Percentiles rank a stretch among this genome's conserved stretches.
Evolutionary conservation across 2,329 filamentous ascomycete species (phyloP).

Genomic region (Neonectria punicea): DNA sequence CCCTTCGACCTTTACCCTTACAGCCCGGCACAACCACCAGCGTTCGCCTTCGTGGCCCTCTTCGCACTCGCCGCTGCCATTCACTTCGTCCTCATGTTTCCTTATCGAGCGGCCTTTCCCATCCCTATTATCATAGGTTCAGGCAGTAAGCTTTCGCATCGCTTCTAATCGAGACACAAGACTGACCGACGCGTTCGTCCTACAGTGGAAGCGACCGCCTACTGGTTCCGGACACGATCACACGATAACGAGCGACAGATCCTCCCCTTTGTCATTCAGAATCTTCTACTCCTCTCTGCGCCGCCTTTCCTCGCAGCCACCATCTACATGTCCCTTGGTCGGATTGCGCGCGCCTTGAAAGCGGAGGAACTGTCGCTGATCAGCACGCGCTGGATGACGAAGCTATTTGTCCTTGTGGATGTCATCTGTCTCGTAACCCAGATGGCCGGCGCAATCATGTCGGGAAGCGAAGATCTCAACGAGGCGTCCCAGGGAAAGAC

Average conservation of each 20-base stretch:
- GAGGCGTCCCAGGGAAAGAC: slow-evolving; percentile 30
- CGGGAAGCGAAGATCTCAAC: slow-evolving; percentile 30
- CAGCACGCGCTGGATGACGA: slow-evolving; percentile 51
- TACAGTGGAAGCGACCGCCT: slow-evolving; percentile 54
- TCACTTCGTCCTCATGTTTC: slow-evolving; percentile 51
- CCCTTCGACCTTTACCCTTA: slow-evolving; percentile 55
- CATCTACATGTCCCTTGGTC: slow-evolving; percentile 55
- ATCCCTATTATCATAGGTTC: slow-evolving; percentile 61
- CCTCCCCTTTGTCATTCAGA: slow-evolving; percentile 50
- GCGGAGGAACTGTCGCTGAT: slow-evolving; percentile 51
- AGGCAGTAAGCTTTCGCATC: slow-evolving; percentile 50
- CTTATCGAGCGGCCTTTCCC: slow-evolving; percentile 59
- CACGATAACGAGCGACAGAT: slow-evolving; percentile 47
- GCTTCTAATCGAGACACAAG: fast-evolving
- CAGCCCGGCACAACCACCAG: slow-evolving; percentile 49
- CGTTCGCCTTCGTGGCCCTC: slow-evolving; percentile 33
- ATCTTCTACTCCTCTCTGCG: slow-evolving; percentile 51
- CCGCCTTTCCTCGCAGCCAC: slow-evolving; percentile 54
- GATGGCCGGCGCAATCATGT: slow-evolving; percentile 47
- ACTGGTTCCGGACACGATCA: slow-evolving; percentile 59
- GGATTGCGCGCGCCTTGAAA: slow-evolving; percentile 46
- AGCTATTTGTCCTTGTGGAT: slow-evolving; percentile 58
- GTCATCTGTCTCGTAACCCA: slow-evolving; percentile 56
- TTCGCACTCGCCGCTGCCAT: slow-evolving; percentile 53
- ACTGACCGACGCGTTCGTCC: neutral